Conservation (phyloP, 257 asterid genomes). For the Solanum pinnatisectum region DNA sequence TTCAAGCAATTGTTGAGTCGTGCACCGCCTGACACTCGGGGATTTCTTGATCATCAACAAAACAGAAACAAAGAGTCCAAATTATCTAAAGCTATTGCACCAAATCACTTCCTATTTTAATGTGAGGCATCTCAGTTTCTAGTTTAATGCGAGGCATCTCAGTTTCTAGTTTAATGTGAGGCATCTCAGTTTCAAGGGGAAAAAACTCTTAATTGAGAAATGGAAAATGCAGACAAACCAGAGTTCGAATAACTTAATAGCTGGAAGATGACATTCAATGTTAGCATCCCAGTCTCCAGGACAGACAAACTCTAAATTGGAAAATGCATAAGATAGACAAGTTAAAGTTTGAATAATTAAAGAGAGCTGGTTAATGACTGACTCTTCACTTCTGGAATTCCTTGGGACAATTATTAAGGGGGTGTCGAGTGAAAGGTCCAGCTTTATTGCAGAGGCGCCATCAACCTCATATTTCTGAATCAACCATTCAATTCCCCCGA, state of each 20-base stretch:
- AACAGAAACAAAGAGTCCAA: neutral
- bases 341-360: neutral
- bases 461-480: conserved; percentile 93
- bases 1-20: neutral
- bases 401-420: conserved; percentile 90
- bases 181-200: neutral
- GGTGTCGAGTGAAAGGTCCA: conserved; percentile 89
- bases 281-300: neutral
- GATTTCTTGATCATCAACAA: neutral
- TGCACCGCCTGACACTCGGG: neutral
- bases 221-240: neutral
- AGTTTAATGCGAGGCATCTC: neutral
- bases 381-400: conserved; percentile 92
- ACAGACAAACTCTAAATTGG: neutral
- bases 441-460: conserved; percentile 90
- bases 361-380: conserved; percentile 24
- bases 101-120: neutral
- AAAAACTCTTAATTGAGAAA: neutral
- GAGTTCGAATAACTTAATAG: neutral
- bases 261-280: neutral
- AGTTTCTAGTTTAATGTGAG: neutral
- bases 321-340: neutral
- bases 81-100: neutral
- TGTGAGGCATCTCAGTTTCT: neutral
- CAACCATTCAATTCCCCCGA: conserved; percentile 98